phyloP scores from a whole-genome alignment of 257 asterid species.

The Eustoma russellianum region DNA sequence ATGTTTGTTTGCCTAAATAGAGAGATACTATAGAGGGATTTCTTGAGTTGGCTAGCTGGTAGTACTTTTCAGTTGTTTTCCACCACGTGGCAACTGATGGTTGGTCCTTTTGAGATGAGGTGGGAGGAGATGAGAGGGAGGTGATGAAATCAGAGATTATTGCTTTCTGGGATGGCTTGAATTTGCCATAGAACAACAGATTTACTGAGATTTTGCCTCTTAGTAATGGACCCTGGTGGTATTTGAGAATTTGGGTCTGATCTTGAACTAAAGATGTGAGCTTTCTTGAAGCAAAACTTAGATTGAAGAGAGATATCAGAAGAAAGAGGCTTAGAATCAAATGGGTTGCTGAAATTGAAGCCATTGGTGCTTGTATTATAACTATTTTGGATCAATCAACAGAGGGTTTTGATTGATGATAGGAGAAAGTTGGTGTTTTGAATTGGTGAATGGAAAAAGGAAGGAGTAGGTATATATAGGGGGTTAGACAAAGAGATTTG shows the following conservation, averaged over 20 bases:
- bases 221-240: conserved; percentile 66
- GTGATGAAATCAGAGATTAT: conserved; percentile 56
- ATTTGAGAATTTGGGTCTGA: conserved; percentile 25
- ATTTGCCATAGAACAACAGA: conserved; percentile 63
- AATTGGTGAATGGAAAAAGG: conserved; percentile 6
- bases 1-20: conserved; percentile 32
- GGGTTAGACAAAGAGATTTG: not conserved
- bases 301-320: conserved; percentile 17
- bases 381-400: not conserved
- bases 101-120: conserved; percentile 9
- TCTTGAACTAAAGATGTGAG: conserved; percentile 14
- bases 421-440: not conserved
- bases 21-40: conserved; percentile 27
- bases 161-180: conserved; percentile 56
- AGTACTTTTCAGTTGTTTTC: conserved; percentile 52
- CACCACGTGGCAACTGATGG: conserved; percentile 74
- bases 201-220: conserved; percentile 49
- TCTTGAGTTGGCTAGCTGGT: conserved; percentile 39
- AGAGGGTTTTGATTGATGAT: not conserved
- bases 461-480: conserved; percentile 11
- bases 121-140: conserved; percentile 28
- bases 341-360: conserved; percentile 8
- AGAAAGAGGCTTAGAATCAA: conserved; percentile 14
- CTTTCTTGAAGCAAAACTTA: conserved; percentile 26
- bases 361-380: conserved; percentile 9